Evolutionary conservation across 129 eudicot genomes (phyloP).

Genomic region (Helichrysum umbraculigerum): DNA sequence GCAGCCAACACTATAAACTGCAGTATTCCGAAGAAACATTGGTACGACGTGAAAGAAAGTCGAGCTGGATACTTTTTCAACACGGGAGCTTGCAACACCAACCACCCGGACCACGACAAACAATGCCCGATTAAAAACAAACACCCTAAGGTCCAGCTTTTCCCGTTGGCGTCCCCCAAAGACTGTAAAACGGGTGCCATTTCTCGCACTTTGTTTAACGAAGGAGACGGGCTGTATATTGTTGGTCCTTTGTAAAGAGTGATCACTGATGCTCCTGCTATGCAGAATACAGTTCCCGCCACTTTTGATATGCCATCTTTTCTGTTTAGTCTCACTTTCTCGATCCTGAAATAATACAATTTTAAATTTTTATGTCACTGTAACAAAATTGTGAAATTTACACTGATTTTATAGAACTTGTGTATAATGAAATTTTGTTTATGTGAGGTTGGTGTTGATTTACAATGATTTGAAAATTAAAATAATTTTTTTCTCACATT

Average conservation of each 20-base stretch:
- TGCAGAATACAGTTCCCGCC: constrained; percentile 74
- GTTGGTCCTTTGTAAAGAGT: constrained; percentile 94
- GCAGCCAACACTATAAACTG: constrained; percentile 87
- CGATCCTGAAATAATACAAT: constrained; percentile 32
- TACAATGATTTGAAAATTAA: too few relatives aligned
- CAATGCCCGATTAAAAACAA: constrained; percentile 91
- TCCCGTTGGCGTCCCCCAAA: constrained; percentile 76
- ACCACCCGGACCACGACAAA: constrained; percentile 94
- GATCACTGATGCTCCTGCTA: constrained; percentile 93
- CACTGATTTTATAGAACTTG: too few relatives aligned
- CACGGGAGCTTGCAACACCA: constrained; percentile 85
- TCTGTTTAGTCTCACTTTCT: constrained; percentile 74
- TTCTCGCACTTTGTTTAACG: constrained; percentile 29
- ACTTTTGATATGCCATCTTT: constrained; percentile 93
- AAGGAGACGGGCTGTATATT: constrained; percentile 77
- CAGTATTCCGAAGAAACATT: constrained; percentile 82
- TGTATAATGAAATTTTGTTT: too few relatives aligned
- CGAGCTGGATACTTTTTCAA: constrained; percentile 91
- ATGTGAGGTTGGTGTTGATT: too few relatives aligned
- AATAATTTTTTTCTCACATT: too few relatives aligned
- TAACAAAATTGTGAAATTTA: too few relatives aligned
- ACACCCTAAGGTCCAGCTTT: constrained; percentile 96
- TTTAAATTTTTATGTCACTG: too few relatives aligned
- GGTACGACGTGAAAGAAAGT: constrained; percentile 88
- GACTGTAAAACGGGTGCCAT: constrained; percentile 43